Percentiles rank a stretch among this genome's conserved stretches.
phyloP scores from a whole-genome alignment of 78 protist species.

The slime mould (Dictyostelium discoideum) region DNA sequence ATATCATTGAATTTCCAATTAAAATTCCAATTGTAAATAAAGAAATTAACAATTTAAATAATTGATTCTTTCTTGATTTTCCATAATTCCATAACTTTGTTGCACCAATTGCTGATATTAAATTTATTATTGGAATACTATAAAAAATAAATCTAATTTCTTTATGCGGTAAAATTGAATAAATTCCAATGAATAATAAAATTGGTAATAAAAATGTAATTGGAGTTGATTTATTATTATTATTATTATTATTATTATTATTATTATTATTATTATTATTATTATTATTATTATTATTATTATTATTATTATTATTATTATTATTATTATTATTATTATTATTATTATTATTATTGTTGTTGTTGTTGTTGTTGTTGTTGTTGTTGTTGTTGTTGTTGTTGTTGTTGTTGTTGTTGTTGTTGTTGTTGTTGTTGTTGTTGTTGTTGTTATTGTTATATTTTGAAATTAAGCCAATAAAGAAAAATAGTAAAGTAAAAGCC shows the following conservation, averaged over 20 bases:
- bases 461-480: background rate
- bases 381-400: too few relatives aligned
- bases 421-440: too few relatives aligned
- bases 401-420: too few relatives aligned
- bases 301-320: too few relatives aligned
- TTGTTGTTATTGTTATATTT: too few relatives aligned
- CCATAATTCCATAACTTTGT: background rate
- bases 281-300: too few relatives aligned
- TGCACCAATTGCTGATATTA: conserved; percentile 62
- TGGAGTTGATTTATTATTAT: background rate
- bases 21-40: background rate
- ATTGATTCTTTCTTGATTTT: background rate
- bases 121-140: conserved; percentile 86
- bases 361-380: too few relatives aligned
- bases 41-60: background rate
- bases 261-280: too few relatives aligned
- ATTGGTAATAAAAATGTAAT: background rate
- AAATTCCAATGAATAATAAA: conserved; percentile 73
- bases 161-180: conserved; percentile 93
- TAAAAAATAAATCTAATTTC: conserved; percentile 94
- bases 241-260: too few relatives aligned
- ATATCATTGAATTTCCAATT: background rate
- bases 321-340: too few relatives aligned
- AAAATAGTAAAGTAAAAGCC: background rate
- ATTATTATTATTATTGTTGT: too few relatives aligned